Evolutionary conservation across 768 basidiomycete genomes (phyloP).

Genomic region (Termitomyces sp.): DNA sequence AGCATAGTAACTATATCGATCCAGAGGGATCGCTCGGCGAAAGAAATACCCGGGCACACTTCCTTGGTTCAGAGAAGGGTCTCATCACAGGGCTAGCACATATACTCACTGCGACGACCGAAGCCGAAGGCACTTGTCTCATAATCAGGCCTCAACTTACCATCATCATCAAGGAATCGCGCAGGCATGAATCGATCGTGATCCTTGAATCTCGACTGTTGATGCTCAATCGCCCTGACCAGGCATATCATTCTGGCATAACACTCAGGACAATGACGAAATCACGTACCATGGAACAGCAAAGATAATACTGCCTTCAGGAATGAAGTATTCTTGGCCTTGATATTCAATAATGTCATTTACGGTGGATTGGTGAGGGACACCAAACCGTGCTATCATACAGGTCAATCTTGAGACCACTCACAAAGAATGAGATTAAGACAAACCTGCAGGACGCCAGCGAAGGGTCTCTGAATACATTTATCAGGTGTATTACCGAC

Average conservation of each 20-base stretch:
- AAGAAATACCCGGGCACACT: neutral
- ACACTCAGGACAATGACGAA: neutral
- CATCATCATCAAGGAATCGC: neutral
- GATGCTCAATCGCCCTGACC: neutral
- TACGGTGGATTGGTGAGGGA: neutral
- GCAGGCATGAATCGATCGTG: neutral
- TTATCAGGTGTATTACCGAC: too few relatives aligned
- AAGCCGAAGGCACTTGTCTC: neutral
- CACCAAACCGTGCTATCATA: neutral
- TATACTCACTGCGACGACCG: neutral
- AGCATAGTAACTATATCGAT: slow-evolving; percentile 1
- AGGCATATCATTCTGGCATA: too few relatives aligned
- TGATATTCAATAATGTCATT: neutral
- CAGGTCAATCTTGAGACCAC: neutral
- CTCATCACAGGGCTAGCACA: too few relatives aligned
- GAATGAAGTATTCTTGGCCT: neutral
- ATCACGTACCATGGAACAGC: neutral
- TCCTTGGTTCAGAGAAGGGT: too few relatives aligned
- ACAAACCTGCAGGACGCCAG: neutral
- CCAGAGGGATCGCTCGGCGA: slow-evolving; percentile 1
- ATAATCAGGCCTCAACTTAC: neutral
- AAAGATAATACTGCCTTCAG: neutral
- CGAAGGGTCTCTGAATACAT: neutral
- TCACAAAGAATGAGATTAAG: neutral
- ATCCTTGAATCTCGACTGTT: neutral